Percentiles rank a stretch among this genome's conserved stretches.
phyloP scores from a whole-genome alignment of 2,329 filamentous ascomycete genomes.

The Penicillium sp. region DNA sequence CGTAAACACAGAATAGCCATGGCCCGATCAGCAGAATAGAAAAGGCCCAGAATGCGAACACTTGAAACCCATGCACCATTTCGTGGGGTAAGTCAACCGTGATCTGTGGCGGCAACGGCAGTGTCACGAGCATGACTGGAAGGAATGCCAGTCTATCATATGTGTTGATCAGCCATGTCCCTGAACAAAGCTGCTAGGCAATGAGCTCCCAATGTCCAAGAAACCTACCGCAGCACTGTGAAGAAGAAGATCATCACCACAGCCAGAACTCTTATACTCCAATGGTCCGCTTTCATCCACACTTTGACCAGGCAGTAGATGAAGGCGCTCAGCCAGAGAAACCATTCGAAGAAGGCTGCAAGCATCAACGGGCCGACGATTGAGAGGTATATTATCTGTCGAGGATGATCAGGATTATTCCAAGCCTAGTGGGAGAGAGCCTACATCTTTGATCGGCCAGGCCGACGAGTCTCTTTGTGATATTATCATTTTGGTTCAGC shows the following conservation, averaged over 20 bases:
- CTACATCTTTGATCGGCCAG: conserved; percentile 20
- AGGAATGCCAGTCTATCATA: conserved; percentile 72
- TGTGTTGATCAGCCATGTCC: conserved; percentile 1
- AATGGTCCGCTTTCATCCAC: conserved; percentile 83
- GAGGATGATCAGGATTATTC: not conserved
- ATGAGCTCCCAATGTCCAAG: not conserved
- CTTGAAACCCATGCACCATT: conserved; percentile 74
- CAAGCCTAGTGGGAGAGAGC: not conserved
- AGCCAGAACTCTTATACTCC: conserved; percentile 76
- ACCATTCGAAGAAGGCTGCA: conserved; percentile 85
- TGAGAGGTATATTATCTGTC: conserved; percentile 77
- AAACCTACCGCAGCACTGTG: conserved; percentile 65
- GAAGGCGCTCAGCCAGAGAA: conserved; percentile 92
- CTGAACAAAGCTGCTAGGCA: not conserved
- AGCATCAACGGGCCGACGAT: conserved; percentile 80
- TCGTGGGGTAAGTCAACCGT: conserved; percentile 67
- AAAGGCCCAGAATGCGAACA: conserved; percentile 96
- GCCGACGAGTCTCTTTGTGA: not conserved
- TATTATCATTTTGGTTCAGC: not conserved
- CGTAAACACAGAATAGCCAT: conserved; percentile 90
- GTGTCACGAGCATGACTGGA: conserved; percentile 89
- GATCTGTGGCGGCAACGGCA: conserved; percentile 74
- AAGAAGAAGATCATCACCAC: conserved; percentile 72
- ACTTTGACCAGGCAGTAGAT: conserved; percentile 87
- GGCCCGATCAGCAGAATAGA: conserved; percentile 79